These are phyloP conservation scores for Thelephora terrestris DNA, from an alignment of 1,284 basidiomycete genomes.

Conservation along the genomic window DNA sequence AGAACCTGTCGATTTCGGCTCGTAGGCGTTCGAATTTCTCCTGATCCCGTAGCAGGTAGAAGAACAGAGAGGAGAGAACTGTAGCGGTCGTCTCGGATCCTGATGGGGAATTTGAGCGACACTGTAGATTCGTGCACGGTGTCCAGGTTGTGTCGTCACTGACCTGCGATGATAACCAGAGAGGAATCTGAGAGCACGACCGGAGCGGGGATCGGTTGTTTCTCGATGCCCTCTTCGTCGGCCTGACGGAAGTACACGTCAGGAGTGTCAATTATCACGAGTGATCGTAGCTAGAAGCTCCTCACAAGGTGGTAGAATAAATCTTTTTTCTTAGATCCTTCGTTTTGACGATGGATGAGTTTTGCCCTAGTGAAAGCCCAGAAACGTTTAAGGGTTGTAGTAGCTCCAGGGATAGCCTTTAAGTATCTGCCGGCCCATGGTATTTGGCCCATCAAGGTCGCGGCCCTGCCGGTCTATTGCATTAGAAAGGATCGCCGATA, in stretches of 20 bases:
- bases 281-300: not conserved
- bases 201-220: not conserved
- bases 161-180: not conserved
- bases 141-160: too few relatives aligned
- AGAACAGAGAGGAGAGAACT: constrained; percentile 25
- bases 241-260: not conserved
- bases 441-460: constrained; percentile 8
- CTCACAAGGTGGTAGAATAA: not conserved
- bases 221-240: not conserved
- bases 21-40: constrained; percentile 23
- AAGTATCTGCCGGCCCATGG: constrained; percentile 17
- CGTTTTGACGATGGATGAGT: too few relatives aligned
- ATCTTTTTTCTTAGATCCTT: not conserved
- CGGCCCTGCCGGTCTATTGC: not conserved
- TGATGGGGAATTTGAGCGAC: not conserved
- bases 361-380: not conserved
- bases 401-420: constrained; percentile 11
- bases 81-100: constrained; percentile 31
- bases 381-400: constrained; percentile 12
- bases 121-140: not conserved
- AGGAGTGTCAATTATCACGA: too few relatives aligned
- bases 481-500: not conserved
- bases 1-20: constrained; percentile 25
- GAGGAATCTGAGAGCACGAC: not conserved
- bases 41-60: constrained; percentile 25